Base-by-base conservation (phyloP, 352 stramenopile species). In the Pythium folliculosum region DNA sequence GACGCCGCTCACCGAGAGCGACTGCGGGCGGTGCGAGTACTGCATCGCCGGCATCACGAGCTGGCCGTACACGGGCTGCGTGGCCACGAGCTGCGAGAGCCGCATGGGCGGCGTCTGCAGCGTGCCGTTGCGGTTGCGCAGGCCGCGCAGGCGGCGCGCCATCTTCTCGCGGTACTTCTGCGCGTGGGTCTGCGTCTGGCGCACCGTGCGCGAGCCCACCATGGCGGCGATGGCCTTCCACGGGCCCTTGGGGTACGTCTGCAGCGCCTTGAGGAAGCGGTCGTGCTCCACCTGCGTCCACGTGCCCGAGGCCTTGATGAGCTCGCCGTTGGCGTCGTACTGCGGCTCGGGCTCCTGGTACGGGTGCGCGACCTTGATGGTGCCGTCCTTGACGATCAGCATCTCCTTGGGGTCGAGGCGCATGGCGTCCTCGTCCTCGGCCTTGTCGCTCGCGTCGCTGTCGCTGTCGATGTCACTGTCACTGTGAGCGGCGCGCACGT, bases 311-410 rank as follows among this genome's bases (percentile, higher is more conserved):
- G 78, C 80, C 67, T 84, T 89, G 63, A 84, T 75, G 25, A 75
- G 72, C 63, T 85, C 75, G 38, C 80, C 80, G 27, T 89, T 84
- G 48, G 77, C 72, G 55, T 88, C 76, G 57, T 76, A 76, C 60
- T 84, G 69, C 47, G 81, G 77, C 71, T 88, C 77, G 21, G 82
- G 78, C 67, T 88, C 77, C n/a, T 78, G 69, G 60, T 84, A 77
- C 10, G 82, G 88, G 58, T 89, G 76, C 19, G 82, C 82, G 17
- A 91, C 77, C 45, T 81, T 80, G 53, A 91, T 80, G 27, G 73
- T 88, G 56, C 82, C 82, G 58, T 91, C 80, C 67, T 91, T 88
- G 58, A 91, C 77, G 57, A 91, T 88, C n/a, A 91, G 70, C 40
- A 91, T 64, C 43, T 91, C 73, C 67, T 89, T 91, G n/a, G 64